phyloP scores from a whole-genome alignment of 805 yeast species.

The Kurtzmaniella fragi region DNA sequence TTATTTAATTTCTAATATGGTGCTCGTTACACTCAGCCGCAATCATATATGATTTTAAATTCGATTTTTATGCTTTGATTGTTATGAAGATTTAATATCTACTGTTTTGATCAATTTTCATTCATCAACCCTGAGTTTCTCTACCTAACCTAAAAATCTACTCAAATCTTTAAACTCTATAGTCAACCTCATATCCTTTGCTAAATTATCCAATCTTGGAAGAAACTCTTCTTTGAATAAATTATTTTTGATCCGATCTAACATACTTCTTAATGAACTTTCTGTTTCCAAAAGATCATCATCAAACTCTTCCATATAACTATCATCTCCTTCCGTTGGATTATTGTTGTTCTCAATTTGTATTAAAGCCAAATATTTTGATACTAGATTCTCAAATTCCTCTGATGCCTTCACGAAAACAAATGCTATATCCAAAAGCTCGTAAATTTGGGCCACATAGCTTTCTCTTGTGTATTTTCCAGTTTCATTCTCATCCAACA shows the following conservation, averaged over 20 bases:
- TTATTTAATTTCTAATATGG: no score
- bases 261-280: conserved; percentile 27
- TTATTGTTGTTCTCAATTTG: conserved; percentile 18
- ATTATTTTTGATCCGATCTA: conserved; percentile 33
- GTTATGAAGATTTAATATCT: no score
- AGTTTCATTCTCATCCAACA: conserved; percentile 23
- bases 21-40: no score
- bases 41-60: no score
- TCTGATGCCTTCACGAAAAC: conserved; percentile 30
- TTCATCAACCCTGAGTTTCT: no score
- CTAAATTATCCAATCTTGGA: conserved; percentile 35
- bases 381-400: conserved; percentile 24
- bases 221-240: conserved; percentile 41
- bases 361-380: conserved; percentile 23
- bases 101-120: no score
- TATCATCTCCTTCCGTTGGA: conserved; percentile 3
- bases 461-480: conserved; percentile 27
- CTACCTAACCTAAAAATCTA: conserved; percentile 11
- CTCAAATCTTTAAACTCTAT: conserved; percentile 47
- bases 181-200: conserved; percentile 51
- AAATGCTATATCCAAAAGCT: conserved; percentile 24
- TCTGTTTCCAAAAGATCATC: conserved; percentile 26
- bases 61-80: no score
- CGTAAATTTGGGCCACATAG: conserved; percentile 29
- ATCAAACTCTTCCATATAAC: conserved; percentile 13